Evolutionary conservation across 352 stramenopile species (phyloP), one percentile per base, ranked within the genome.

Genomic region (Globisporangium barbulae): DNA sequence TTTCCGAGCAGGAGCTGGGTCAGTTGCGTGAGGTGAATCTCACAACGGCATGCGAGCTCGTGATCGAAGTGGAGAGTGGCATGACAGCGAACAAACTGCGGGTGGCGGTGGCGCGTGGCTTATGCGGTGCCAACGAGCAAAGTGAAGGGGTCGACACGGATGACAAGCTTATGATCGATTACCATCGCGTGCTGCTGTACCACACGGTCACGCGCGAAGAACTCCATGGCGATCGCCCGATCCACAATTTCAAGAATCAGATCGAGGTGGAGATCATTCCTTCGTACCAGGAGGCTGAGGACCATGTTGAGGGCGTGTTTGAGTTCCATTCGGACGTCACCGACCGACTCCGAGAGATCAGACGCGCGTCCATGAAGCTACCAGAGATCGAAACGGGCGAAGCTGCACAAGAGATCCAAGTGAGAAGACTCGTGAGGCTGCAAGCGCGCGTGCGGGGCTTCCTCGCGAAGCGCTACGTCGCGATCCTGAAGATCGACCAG

Each of bases 11-110:
- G n/a, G 76, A 85, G 47, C 41, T 79, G 8, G 33, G 55, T 6
- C 58, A 61, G 53, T 60, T 69, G 21, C 48, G 68, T 3, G 53
- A 72, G 17, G 35, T 67, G 12, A 35, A 73, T 5, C 3, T 2
- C 3, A 15, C 3, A 2, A 21, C 28, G 2, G 13, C 22, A 30
- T 31, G 12, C 19, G 48, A 76, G 5, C 44, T 93, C 2, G 62
- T 66, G 8, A 61, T 85, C 12, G 49, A 74, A 41, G 75, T 90
- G 8, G 74, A 80, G 22, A 63, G 65, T 37, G 41, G 59, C 12
- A 93, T 87, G 75, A 91, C 79, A 1, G 81, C 85, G 31, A 88
- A 89, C 21, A 70, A 78, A 39, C 65, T 93, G 15, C 77, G 82
- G 2, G 56, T 78, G 37, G 55, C 44, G 0, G 72, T 93, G 33